Conservation (phyloP, 2,329 filamentous ascomycete genomes). For the Neopestalotiopsis clavispora region DNA sequence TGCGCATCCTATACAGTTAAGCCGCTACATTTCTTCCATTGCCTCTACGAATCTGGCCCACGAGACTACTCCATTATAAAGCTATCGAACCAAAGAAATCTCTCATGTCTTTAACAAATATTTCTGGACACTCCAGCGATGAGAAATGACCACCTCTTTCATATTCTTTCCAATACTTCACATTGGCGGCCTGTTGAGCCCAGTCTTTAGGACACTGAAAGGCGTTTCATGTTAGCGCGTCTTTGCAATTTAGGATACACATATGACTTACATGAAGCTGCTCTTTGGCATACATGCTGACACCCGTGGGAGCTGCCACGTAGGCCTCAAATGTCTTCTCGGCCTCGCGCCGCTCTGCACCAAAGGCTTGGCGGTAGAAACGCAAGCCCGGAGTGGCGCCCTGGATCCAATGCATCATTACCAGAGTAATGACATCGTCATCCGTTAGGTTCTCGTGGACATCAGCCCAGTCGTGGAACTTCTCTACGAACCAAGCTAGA, state of each 20-base stretch:
- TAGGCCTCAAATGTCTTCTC: neutral
- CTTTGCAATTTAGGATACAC: neutral
- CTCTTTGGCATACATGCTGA: neutral
- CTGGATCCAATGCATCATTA: conserved; percentile 28
- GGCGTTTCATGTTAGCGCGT: neutral
- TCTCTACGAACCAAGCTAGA: conserved; percentile 31
- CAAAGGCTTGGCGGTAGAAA: conserved; percentile 21
- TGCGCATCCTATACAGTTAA: neutral
- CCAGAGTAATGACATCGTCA: conserved; percentile 28
- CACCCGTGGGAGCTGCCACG: neutral
- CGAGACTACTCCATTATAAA: neutral
- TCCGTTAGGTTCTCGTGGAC: conserved; percentile 17
- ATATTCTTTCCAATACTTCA: neutral
- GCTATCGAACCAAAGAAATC: neutral
- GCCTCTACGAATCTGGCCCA: neutral
- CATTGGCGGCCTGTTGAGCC: neutral
- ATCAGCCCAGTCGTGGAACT: neutral
- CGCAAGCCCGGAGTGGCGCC: conserved; percentile 24
- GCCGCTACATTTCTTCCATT: neutral
- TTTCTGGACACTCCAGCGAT: neutral
- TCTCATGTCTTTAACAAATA: neutral
- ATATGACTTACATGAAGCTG: neutral
- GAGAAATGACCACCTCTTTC: neutral
- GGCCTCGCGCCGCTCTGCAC: neutral
- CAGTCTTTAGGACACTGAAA: neutral